Base-by-base conservation (phyloP, 306 rosid species). In the Acacia crassicarpa region DNA sequence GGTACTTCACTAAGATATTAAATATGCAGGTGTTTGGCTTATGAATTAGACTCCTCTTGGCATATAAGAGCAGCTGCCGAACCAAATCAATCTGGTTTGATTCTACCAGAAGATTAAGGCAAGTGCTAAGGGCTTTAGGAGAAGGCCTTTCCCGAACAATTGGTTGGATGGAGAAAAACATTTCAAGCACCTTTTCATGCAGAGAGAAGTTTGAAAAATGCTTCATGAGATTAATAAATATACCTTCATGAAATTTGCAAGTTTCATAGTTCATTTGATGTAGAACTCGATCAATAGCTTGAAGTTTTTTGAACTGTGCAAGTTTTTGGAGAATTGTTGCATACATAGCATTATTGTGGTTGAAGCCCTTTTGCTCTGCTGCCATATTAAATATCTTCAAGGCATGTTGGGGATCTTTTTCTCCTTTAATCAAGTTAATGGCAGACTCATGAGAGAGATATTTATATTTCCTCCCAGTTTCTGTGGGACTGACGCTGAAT, bases 1-100 rank as follows among this genome's bases (percentile, higher is more conserved):
- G 95, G 87, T 91, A 91, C 88, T 95, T 95, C 70, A 95, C 90
- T 67, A 95, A 85, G 74, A 95, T 95, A 80, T 93, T 95, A 80
- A 87, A 92, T 51, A 95, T 84, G 83, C 98, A 95, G 1, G 90
- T 85, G 17, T 95, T 95, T n/a, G 94, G 97, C 88, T 78, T 88
- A 62, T 87, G 72, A 23, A 77, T 70, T 35, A 93, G 86, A 59
- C 75, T 85, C 77, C 91, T 87, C 83, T 82, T 88, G 20, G 92
- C 85, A 85, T 89, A 88, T 67, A 86, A 66, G 58, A 95, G 97
- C 80, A 93, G 83, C 59, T 90, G 33, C 51, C 87, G 89, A n/a
- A 90, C 91, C 84, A 93, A 87, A 86, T 87, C 94, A 83, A 93
- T 84, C 82, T 78, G 90, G 49, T 86, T 72, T 1, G 92, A 78